phyloP scores from a whole-genome alignment of 225 moss, liverwort and hornwort species.

The Bryoerythrophyllum caledonicum region DNA sequence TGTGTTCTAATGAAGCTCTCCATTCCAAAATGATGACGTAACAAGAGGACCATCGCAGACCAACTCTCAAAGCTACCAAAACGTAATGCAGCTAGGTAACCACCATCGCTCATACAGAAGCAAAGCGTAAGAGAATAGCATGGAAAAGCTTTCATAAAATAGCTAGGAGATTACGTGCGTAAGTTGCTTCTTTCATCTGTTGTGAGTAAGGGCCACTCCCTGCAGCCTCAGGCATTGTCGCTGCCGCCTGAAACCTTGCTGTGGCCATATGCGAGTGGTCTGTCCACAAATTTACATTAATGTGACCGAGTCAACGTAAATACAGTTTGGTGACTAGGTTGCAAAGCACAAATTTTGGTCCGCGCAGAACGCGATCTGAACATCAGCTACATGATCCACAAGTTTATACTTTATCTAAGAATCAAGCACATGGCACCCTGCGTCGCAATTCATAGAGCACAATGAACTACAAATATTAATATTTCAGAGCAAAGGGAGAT shows the following conservation, averaged over 20 bases:
- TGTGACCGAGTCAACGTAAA: constrained; percentile 2
- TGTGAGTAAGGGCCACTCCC: constrained; percentile 93
- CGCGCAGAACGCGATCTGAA: constrained; percentile 6
- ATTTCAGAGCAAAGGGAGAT: not conserved
- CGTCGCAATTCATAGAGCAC: not conserved
- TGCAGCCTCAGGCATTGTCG: constrained; percentile 98
- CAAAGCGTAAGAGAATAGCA: constrained; percentile 2
- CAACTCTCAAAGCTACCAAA: constrained; percentile 9
- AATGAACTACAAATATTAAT: not conserved
- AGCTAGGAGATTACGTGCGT: constrained; percentile 60
- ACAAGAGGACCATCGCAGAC: constrained; percentile 6
- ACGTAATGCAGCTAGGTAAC: constrained; percentile 5
- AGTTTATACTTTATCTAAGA: constrained; percentile 1
- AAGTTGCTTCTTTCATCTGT: constrained; percentile 75
- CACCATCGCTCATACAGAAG: not conserved
- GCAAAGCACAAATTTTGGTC: not conserved
- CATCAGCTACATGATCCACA: not conserved
- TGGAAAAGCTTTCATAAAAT: constrained; percentile 1
- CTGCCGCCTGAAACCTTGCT: constrained; percentile 98
- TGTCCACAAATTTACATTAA: constrained; percentile 31
- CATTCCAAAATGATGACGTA: not conserved
- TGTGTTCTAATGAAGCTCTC: not conserved
- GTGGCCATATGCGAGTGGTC: constrained; percentile 91
- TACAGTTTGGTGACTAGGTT: constrained; percentile 8
- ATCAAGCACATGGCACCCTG: constrained; percentile 15